A percentile compares a stretch with the other conserved stretches of the same genome.
These are phyloP conservation scores for Skeletonema marinoi DNA, from an alignment of 108 stramenopile species.

Conservation along the genomic window DNA sequence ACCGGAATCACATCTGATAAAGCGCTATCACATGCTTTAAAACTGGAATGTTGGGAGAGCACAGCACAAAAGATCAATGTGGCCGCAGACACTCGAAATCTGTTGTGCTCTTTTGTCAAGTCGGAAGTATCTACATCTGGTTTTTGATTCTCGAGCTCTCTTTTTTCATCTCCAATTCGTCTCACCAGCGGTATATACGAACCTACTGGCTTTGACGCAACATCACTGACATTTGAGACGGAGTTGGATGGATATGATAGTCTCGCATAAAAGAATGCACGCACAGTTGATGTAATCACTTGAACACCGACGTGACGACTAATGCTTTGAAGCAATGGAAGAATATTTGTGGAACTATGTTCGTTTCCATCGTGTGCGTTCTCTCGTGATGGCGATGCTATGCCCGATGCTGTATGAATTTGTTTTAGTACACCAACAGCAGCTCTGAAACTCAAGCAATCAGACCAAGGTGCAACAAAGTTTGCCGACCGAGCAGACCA, in stretches of 20 bases:
- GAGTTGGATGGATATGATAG: background rate
- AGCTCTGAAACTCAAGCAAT: slow-evolving; percentile 21
- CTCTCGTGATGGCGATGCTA: background rate
- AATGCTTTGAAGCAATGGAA: slow-evolving; percentile 18
- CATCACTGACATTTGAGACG: background rate
- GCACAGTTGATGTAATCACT: slow-evolving; percentile 10
- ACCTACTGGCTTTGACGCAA: slow-evolving; percentile 4
- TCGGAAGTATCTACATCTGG: slow-evolving; percentile 4
- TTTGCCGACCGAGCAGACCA: slow-evolving; percentile 25
- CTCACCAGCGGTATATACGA: slow-evolving; percentile 25
- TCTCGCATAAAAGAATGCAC: slow-evolving; percentile 34
- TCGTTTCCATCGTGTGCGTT: background rate
- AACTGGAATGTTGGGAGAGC: background rate
- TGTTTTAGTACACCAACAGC: slow-evolving; percentile 14
- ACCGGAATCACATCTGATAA: slow-evolving; percentile 24
- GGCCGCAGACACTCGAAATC: slow-evolving; percentile 22
- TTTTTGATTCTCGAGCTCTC: background rate
- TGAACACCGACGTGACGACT: slow-evolving; percentile 2
- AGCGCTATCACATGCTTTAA: slow-evolving; percentile 9
- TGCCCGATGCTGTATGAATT: slow-evolving; percentile 9
- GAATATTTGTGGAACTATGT: background rate
- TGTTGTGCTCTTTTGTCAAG: background rate
- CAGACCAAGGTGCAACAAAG: slow-evolving; percentile 31
- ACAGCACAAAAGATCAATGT: slow-evolving; percentile 17
- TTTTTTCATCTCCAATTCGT: slow-evolving; percentile 8